A percentile compares a stretch with the other conserved stretches of the same genome.
phyloP scores from a whole-genome alignment of 2,329 filamentous ascomycete genomes.

The Calycina herbarum region DNA sequence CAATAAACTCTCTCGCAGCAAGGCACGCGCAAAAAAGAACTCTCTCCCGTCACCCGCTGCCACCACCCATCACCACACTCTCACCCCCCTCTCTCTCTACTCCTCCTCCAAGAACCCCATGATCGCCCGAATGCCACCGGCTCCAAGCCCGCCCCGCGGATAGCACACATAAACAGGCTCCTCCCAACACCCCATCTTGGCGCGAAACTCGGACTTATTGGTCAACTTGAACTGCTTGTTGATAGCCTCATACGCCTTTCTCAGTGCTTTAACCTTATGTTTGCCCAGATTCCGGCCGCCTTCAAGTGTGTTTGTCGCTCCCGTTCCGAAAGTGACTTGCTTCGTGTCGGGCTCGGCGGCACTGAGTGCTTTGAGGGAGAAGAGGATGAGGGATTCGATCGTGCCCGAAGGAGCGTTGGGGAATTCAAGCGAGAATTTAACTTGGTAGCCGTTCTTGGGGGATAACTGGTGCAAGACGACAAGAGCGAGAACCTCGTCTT shows the following conservation, averaged over 20 bases:
- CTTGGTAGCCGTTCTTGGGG: constrained; percentile 82
- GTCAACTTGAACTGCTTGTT: constrained; percentile 80
- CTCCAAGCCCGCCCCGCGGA: constrained; percentile 79
- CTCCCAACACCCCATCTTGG: constrained; percentile 83
- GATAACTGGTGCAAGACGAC: constrained; percentile 82
- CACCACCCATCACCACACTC: not conserved
- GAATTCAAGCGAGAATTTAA: constrained; percentile 96
- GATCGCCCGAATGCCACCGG: constrained; percentile 80
- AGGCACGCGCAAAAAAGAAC: too few species aligned
- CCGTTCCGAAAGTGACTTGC: constrained; percentile 82
- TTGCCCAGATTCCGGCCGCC: constrained; percentile 82
- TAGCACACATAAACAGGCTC: constrained; percentile 90
- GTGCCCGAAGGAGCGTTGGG: constrained; percentile 81
- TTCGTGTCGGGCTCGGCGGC: constrained; percentile 58
- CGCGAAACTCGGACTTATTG: constrained; percentile 84
- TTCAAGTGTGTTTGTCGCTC: constrained; percentile 71
- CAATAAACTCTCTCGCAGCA: not conserved
- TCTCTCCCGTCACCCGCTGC: too few species aligned
- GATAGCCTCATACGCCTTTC: constrained; percentile 78
- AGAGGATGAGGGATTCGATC: constrained; percentile 79
- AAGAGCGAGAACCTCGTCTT: constrained; percentile 72
- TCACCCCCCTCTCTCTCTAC: constrained; percentile 8
- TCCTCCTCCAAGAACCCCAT: constrained; percentile 86
- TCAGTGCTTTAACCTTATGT: constrained; percentile 76
- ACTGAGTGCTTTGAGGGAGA: constrained; percentile 57